These are phyloP conservation scores for Neovahlkampfia damariscottae DNA, from an alignment of 78 protist genomes.

Conservation along the genomic window DNA sequence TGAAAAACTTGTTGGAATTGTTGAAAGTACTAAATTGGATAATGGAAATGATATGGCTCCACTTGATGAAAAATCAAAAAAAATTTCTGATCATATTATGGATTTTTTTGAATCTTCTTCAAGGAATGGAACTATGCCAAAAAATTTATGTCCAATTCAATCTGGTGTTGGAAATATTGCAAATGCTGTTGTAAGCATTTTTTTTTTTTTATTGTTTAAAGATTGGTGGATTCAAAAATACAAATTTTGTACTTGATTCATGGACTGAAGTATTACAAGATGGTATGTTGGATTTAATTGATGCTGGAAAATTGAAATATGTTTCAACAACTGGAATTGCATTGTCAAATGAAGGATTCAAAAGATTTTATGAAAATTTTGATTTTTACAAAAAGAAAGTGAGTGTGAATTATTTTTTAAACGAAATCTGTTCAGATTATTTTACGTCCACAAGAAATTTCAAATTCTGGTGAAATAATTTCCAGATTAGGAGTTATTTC, in stretches of 20 bases:
- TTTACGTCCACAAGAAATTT: slow-evolving; percentile 45
- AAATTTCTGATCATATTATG: slow-evolving; percentile 15
- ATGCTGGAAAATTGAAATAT: slow-evolving; percentile 4
- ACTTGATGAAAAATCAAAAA: not conserved
- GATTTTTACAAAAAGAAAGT: slow-evolving; percentile 33
- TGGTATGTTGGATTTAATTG: slow-evolving; percentile 15
- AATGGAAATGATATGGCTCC: not conserved
- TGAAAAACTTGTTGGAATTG: not conserved
- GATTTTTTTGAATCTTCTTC: not conserved
- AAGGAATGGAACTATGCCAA: slow-evolving; percentile 2
- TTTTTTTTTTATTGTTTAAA: no score
- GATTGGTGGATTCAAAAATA: slow-evolving; percentile 8
- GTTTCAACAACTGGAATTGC: not conserved
- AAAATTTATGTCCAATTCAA: not conserved
- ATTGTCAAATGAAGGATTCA: not conserved
- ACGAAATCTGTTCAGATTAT: no score
- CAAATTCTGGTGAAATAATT: slow-evolving; percentile 49
- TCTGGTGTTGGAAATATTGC: slow-evolving; percentile 27
- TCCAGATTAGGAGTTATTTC: slow-evolving; percentile 46
- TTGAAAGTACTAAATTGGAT: slow-evolving; percentile 10
- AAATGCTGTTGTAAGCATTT: no score
- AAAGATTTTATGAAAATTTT: slow-evolving; percentile 43
- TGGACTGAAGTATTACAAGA: slow-evolving; percentile 25
- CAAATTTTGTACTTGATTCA: not conserved
- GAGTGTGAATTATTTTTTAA: no score